Evolutionary conservation across 129 eudicot genomes (phyloP), one percentile per base, ranked within the genome.

Genomic region (Chrysanthemum seticuspe): DNA sequence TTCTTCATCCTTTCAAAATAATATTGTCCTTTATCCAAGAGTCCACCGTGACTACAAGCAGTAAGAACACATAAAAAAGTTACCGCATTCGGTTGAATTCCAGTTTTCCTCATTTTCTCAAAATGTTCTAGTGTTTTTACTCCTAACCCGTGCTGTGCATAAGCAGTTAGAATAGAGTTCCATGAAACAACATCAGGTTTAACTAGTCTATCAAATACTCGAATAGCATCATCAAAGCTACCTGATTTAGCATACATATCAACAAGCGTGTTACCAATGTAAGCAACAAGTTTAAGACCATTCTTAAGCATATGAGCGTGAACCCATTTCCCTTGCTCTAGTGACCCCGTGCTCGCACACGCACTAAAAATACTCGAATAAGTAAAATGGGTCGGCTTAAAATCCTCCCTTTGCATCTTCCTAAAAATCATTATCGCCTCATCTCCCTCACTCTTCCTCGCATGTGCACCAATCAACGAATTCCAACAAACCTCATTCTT

Each of bases 191-290:
- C 83, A 68, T 81, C 88, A 25, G 82, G 83, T 36, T 72, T 79
- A 9, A 67, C 81, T 40, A 91, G 67, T 62, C 96, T 73, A 67
- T 81, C 36, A 23, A 91, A 91, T 13, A 91, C 93, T 51, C 78
- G 76, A 70, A 79, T 81, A 5, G 97, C 89, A 81, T 86, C 97
- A 74, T 79, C 72, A 74, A 88, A 84, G 65, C 91, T 86, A 21
- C 97, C 97, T 2, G 91, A 77, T 74, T 91, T 91, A 9, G 83
- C 88, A 77, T 91, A 88, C 97, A 91, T 91, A 59, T 88, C 92
- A 66, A 91, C 85, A 61, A 91, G 92, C 2, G 96, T 91, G 76
- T 91, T 82, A 4, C 96, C 97, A 21, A 88, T 68, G 78, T 78
- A 88, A 74, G 88, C 92, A 79, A 88, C 15, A 56, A 81, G 92